Conservation (phyloP, 768 basidiomycete genomes). For the Auricularia auricula-judae region DNA sequence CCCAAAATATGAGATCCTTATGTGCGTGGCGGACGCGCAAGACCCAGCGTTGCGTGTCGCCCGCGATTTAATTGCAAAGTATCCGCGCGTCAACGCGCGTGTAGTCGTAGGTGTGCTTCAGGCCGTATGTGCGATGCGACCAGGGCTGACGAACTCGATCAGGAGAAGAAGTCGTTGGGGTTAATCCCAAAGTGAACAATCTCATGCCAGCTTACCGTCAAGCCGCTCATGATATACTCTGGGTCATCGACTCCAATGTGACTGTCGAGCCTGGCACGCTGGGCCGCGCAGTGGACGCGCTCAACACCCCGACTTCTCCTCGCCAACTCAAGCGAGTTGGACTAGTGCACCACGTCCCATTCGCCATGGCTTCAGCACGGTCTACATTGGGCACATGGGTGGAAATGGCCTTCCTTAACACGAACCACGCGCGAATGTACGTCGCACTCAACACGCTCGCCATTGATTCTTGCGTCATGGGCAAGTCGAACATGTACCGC, state of each 20-base stretch:
- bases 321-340: constrained; percentile 43
- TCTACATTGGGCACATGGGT: constrained; percentile 65
- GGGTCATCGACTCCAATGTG: constrained; percentile 97
- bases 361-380: constrained; percentile 62
- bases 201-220: constrained; percentile 72
- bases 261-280: constrained; percentile 68
- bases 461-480: constrained; percentile 90
- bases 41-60: constrained; percentile 88
- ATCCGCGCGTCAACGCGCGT: constrained; percentile 61
- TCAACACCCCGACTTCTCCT: constrained; percentile 19
- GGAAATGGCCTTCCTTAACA: constrained; percentile 92
- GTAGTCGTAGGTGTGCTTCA: constrained; percentile 60
- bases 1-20: constrained; percentile 80
- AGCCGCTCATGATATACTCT: constrained; percentile 82
- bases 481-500: constrained; percentile 91
- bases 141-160: constrained; percentile 1
- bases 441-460: constrained; percentile 84
- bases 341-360: constrained; percentile 92
- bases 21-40: constrained; percentile 78
- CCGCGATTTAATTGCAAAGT: constrained; percentile 61
- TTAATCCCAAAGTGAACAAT: constrained; percentile 98
- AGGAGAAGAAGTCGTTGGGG: constrained; percentile 80
- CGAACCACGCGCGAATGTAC: constrained; percentile 97
- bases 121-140: background rate
- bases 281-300: constrained; percentile 72